Evolutionary conservation across 2,329 filamentous ascomycete species (phyloP), one percentile per base, ranked within the genome.

Genomic region (Colletotrichum chlorophyti): DNA sequence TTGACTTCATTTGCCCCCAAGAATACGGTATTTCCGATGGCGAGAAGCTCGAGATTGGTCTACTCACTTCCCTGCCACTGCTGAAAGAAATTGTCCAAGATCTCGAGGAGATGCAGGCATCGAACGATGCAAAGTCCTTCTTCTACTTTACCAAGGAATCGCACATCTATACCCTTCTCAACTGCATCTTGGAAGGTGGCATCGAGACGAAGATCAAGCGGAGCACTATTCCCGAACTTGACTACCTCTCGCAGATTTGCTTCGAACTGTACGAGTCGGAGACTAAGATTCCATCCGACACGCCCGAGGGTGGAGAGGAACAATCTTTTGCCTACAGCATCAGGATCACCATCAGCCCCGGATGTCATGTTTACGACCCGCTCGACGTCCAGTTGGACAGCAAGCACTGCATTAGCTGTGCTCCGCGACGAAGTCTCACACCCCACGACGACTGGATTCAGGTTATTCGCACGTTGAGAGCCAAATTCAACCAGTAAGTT

Each of bases 71-170:
- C 11, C 79, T 99, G 42, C 96, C 95, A 3, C 81, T 99, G 14
- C 85, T 99, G 41, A 96, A 96, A 72, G 95, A 99, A 75, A 97
- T 99, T 66, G 95, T 99, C 6, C 90, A 93, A 69, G 94, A 99
- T 68, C 83, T 99, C 2, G 96, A 99, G 76, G 93, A 98, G 74
- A 92, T 98, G 74, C 95, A 99, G 75, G 94, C 95, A 4, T 96
- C 91, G 0, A 89, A 94, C 50, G 91, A 96, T 65, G 93, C 93
- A 40, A 97, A 97, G 71, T 94, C 90, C 2, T 98, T 98, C 79
- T 91, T 98, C 76, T 99, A 99, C 78, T 99, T 99, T 74, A 99
- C 95, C 63, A 99, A 99, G 74, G 95, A 99, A 75, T 97, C 92
- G 1, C 95, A 99, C 72, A 97, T 99, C 63, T 99, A 99, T 77